Evolutionary conservation across 169 alveolate species (phyloP).

Genomic region (Plasmodium sp.): DNA sequence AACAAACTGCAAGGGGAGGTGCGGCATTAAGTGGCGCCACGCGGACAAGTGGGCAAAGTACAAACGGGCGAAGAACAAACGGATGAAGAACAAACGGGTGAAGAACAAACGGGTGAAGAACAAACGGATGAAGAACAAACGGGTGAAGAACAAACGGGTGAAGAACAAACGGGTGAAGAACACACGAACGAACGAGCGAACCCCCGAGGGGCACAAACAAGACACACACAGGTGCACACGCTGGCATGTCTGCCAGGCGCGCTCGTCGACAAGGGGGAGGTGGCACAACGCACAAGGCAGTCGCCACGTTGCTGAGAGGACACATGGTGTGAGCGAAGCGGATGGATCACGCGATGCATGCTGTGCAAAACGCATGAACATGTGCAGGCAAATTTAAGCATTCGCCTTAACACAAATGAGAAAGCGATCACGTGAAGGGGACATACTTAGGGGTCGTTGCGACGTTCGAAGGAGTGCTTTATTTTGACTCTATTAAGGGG

Average conservation of each 20-base stretch:
- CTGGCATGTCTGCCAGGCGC: background rate
- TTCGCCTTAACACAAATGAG: background rate
- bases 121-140: background rate
- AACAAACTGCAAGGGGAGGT: background rate
- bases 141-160: background rate
- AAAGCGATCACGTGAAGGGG: background rate
- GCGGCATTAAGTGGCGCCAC: background rate
- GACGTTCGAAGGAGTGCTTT: background rate
- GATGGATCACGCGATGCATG: background rate
- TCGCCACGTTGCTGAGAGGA: background rate
- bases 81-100: background rate
- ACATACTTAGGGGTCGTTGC: background rate
- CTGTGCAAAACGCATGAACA: background rate
- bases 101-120: background rate
- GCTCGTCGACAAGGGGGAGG: background rate
- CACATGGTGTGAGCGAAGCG: background rate
- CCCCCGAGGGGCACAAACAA: background rate
- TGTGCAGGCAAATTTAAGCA: background rate
- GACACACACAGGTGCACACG: background rate
- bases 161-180: background rate
- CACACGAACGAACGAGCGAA: too few relatives aligned
- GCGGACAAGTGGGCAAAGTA: background rate
- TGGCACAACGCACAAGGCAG: background rate
- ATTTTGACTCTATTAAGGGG: background rate
- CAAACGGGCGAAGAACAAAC: background rate